phyloP scores from a whole-genome alignment of 768 basidiomycete species.

The Suillus variegatus region DNA sequence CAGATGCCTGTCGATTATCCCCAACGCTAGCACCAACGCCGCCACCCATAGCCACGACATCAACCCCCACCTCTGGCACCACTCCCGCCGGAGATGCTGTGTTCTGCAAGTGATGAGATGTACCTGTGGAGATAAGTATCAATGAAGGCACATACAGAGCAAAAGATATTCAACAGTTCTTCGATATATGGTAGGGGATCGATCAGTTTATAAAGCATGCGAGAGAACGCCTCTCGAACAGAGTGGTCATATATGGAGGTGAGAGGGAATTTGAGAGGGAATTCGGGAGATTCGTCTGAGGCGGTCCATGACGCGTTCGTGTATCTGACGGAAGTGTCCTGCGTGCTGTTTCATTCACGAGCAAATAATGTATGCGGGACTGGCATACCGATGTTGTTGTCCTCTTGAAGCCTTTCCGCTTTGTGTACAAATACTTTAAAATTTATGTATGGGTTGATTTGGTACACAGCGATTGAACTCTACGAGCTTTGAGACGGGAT shows the following conservation, averaged over 20 bases:
- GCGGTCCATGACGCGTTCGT: slow-evolving; percentile 83
- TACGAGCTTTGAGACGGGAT: slow-evolving; percentile 79
- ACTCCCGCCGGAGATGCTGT: slow-evolving; percentile 57
- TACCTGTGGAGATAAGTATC: neutral
- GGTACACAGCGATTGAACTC: slow-evolving; percentile 74
- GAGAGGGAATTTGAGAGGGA: slow-evolving; percentile 79
- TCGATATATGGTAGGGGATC: slow-evolving; percentile 81
- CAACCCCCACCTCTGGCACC: neutral
- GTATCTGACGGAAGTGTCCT: slow-evolving; percentile 93
- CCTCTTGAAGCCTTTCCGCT: slow-evolving; percentile 87
- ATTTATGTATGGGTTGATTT: slow-evolving; percentile 73
- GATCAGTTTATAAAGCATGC: slow-evolving; percentile 83
- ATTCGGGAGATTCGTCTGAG: slow-evolving; percentile 77
- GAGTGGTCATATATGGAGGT: slow-evolving; percentile 95
- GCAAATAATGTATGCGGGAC: neutral
- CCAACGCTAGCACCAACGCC: slow-evolving; percentile 11
- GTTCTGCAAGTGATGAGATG: slow-evolving; percentile 50
- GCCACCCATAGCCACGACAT: neutral
- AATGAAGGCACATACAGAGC: slow-evolving; percentile 51
- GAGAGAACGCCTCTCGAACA: slow-evolving; percentile 89
- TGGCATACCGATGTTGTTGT: slow-evolving; percentile 77
- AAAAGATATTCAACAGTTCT: slow-evolving; percentile 87
- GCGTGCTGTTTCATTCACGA: slow-evolving; percentile 11
- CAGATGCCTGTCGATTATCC: slow-evolving; percentile 59
- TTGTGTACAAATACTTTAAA: too few species aligned